Conservation (phyloP, 2,329 filamentous ascomycete species). For the Plenodomus lindquistii region DNA sequence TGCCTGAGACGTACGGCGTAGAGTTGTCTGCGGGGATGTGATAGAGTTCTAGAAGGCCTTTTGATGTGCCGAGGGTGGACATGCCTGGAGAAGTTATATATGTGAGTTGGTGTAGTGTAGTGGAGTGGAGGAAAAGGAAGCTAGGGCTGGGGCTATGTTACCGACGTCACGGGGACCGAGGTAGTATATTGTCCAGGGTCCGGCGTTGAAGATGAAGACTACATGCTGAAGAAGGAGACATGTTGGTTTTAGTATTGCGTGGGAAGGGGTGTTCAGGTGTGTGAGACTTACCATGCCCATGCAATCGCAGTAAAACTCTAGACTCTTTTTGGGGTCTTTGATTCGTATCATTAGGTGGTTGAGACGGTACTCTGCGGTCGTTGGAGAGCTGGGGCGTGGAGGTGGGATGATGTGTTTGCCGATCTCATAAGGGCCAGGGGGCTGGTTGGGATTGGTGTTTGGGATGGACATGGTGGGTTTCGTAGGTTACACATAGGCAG, state of each 20-base stretch:
- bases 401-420: conserved; percentile 32
- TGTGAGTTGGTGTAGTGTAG: neutral
- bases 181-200: conserved; percentile 43
- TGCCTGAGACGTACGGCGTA: conserved; percentile 29
- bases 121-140: too few relatives aligned
- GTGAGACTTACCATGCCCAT: conserved; percentile 23
- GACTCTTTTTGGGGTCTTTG: conserved; percentile 28
- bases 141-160: too few relatives aligned
- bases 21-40: conserved; percentile 32
- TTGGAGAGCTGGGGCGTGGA: conserved; percentile 27
- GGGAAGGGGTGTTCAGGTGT: neutral
- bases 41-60: conserved; percentile 39
- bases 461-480: neutral
- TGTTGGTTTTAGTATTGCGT: neutral
- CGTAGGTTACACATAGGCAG: neutral
- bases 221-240: conserved; percentile 14
- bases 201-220: conserved; percentile 41
- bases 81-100: conserved; percentile 14
- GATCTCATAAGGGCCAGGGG: conserved; percentile 19
- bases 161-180: conserved; percentile 33
- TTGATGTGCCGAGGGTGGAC: conserved; percentile 20
- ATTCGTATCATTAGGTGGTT: conserved; percentile 43
- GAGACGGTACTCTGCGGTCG: conserved; percentile 30
- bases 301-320: conserved; percentile 41
- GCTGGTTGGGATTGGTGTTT: conserved; percentile 20